phyloP scores from a whole-genome alignment of 352 stramenopile species.

The Globisporangium yorkense region DNA sequence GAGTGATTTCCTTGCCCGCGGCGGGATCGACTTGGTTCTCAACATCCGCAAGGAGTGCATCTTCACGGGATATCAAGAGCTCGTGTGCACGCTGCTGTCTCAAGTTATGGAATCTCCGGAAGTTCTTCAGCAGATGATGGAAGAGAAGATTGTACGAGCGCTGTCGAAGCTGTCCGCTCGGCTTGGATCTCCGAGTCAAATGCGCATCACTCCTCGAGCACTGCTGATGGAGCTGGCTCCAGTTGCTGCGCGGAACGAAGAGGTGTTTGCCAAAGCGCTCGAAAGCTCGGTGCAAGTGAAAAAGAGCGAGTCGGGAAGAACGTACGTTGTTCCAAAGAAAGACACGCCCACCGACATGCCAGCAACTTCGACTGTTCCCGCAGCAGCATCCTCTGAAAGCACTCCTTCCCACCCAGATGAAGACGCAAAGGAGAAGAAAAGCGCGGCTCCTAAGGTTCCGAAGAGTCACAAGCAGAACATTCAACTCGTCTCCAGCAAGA shows the following conservation, averaged over 20 bases:
- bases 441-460: conserved; percentile 24
- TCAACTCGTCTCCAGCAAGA: conserved; percentile 51
- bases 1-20: conserved; percentile 40
- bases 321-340: conserved; percentile 61
- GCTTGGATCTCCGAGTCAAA: conserved; percentile 61
- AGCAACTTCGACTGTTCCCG: neutral
- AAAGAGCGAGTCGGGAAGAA: conserved; percentile 72
- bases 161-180: conserved; percentile 72
- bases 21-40: conserved; percentile 58
- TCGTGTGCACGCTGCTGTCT: conserved; percentile 63
- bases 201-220: conserved; percentile 76
- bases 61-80: conserved; percentile 68
- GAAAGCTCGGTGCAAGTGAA: conserved; percentile 64
- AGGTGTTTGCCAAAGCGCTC: conserved; percentile 68
- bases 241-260: conserved; percentile 69
- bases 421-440: conserved; percentile 25
- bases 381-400: neutral
- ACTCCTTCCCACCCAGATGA: conserved; percentile 9
- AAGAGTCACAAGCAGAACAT: conserved; percentile 68
- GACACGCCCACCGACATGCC: neutral
- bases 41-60: conserved; percentile 32
- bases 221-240: conserved; percentile 75
- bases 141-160: conserved; percentile 75
- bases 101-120: conserved; percentile 78
- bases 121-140: conserved; percentile 82